Percentiles rank a stretch among this genome's conserved stretches.
Evolutionary conservation across 169 alveolate genomes (phyloP).

Genomic region (Eimeria maxima): DNA sequence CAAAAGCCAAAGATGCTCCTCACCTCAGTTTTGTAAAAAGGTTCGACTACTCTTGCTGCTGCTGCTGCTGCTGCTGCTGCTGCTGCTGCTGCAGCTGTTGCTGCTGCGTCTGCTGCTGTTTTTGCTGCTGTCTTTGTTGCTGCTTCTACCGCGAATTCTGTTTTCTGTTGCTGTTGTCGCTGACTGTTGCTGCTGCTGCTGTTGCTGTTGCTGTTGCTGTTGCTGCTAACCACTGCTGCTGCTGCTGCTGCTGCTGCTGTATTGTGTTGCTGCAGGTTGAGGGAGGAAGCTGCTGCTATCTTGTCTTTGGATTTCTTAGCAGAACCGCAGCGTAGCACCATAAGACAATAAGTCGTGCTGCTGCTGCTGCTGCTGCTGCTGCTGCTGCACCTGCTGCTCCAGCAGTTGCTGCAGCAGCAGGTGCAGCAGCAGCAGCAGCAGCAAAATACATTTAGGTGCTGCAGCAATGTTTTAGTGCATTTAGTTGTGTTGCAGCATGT

Average conservation of each 20-base stretch:
- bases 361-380: conserved; percentile 18
- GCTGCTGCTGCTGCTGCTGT: not conserved
- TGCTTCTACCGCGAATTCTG: too few relatives aligned
- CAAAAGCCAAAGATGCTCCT: not conserved
- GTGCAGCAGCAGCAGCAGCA: not conserved
- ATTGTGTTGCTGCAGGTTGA: not conserved
- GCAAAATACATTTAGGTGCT: not conserved
- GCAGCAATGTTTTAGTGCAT: conserved; percentile 3
- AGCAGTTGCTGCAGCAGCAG: not conserved
- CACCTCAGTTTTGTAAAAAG: not conserved
- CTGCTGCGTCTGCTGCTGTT: too few relatives aligned
- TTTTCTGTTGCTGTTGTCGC: too few relatives aligned
- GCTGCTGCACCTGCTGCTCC: not conserved
- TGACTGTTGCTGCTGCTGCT: too few relatives aligned
- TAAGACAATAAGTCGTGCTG: not conserved
- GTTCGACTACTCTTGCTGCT: not conserved
- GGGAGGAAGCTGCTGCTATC: not conserved
- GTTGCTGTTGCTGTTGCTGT: not conserved
- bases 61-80: not conserved
- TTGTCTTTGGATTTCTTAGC: not conserved
- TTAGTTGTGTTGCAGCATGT: not conserved
- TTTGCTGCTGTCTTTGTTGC: not conserved
- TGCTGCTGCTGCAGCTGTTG: not conserved
- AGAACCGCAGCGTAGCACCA: not conserved
- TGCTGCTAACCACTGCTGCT: not conserved